Evolutionary conservation across 805 yeast species (phyloP), one percentile per base, ranked within the genome.

Genomic region (Saturnispora bothae): DNA sequence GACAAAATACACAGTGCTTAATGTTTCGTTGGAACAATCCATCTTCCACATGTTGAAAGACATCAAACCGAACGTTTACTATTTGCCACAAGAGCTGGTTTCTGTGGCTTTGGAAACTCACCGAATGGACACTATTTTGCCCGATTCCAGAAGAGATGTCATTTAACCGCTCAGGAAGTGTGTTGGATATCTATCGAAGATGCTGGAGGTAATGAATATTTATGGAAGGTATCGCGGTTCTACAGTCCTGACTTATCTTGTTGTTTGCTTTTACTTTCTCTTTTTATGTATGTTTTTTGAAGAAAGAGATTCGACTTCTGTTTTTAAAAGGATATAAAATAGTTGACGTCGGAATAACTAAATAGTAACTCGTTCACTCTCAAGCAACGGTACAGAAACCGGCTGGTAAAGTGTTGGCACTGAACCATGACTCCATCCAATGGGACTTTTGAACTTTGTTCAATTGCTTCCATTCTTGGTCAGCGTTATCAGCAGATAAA

Each of bases 1-100:
- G n/a, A n/a, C n/a, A n/a, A n/a, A 43, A 16, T 53, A 52, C 42
- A 62, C 66, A 36, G 47, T 69, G 10, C 65, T 74, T 2, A 59
- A 57, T 33, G 69, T 37, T 34, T 67, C 63, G n/a, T 64, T 70
- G 1, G 59, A 59, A 38, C 57, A 54, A 10, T 78, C 81, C 3
- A 52, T 73, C 10, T 67, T 72, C 58, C 73, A 76, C 27, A 61
- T 76, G n/a, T 59, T 73, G 17, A 73, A 72, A 43, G 78, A 73
- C 6, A 19, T 37, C 21, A 20, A 18, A 16, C 40, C 40, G 14
- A 10, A 22, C 7, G 19, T 26, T 7, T 23, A 18, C 5, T 20
- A 18, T 5, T 9, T 37, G 5, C 40, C 40, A 3, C 14, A 8
- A 8, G 18, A n/a, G 5, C 12, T 31, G 13, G 12, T 16, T 8